These are phyloP conservation scores for Cucurbita maxima DNA, from an alignment of 306 rosid genomes.

Conservation along the genomic window DNA sequence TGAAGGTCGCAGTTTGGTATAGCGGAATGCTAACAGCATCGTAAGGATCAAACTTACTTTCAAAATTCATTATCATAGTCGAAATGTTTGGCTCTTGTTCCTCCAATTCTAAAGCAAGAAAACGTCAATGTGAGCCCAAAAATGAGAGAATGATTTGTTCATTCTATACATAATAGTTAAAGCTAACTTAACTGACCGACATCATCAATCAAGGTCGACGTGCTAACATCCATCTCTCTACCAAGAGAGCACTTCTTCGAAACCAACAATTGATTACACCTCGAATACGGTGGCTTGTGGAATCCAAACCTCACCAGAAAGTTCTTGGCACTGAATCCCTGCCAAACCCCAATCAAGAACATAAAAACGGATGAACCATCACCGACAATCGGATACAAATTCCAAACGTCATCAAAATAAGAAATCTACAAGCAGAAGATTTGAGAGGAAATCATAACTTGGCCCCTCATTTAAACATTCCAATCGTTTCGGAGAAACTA, in stretches of 20 bases:
- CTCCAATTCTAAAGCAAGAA: constrained; percentile 31
- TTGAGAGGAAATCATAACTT: neutral
- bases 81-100: constrained; percentile 49
- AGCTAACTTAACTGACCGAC: constrained; percentile 13
- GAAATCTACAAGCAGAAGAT: neutral
- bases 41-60: constrained; percentile 63
- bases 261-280: constrained; percentile 16
- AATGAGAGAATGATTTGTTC: neutral
- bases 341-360: constrained; percentile 10
- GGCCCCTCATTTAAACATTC: neutral
- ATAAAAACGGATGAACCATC: neutral
- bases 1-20: constrained; percentile 89
- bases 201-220: constrained; percentile 29
- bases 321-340: constrained; percentile 26
- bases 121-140: neutral
- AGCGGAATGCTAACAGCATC: constrained; percentile 61
- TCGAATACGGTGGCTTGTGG: constrained; percentile 8
- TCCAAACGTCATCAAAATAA: neutral
- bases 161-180: neutral
- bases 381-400: neutral
- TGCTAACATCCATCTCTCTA: constrained; percentile 38
- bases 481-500: neutral
- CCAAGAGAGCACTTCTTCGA: constrained; percentile 29
- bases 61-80: constrained; percentile 65
- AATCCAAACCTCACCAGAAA: constrained; percentile 25